Evolutionary conservation across 208 protist genomes (phyloP), one percentile per base, ranked within the genome.

Genomic region (Leishmania tropica): DNA sequence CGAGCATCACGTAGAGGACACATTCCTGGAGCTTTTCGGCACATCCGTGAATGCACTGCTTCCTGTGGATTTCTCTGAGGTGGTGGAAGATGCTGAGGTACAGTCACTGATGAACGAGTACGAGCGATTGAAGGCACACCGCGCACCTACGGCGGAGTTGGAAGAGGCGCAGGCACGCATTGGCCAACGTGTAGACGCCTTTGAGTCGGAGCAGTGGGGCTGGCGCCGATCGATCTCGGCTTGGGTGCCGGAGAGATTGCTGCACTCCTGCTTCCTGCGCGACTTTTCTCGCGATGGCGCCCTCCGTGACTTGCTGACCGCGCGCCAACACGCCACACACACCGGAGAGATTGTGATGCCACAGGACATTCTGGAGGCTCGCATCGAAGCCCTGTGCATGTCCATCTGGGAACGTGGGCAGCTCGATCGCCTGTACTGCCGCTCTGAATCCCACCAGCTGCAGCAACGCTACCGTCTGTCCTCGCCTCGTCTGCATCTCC

Each of bases 31-130:
- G 8, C 21, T 28, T 48, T 87, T 85, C 40, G 85, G 81, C 19
- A 54, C 60, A 17, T 70, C 88, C 6, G 89, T 96, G 8, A 90
- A 96, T 58, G 24, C 89, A 35, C 81, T 88, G 83, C 79, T 90
- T 45, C 92, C 92, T 6, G 85, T 96, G 48, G 87, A 89, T 45
- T 93, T 86, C 77, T 75, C 86, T 40, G 87, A 93, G 58, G 85
- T 93, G 7, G 64, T 94, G 8, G 87, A 91, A 56, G 90, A 96
- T 71, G 79, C 85, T 19, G 71, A 56, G n/a, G 88, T 94, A 58
- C 84, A 86, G 68, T 31, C 31, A 21, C 76, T 91, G 21, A 71
- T 83, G 64, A 72, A 85, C 19, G 68, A 82, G 28, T 76, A 84
- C 8, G 80, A 88, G 75, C 78, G 70, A 31, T 62, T 81, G 58